Evolutionary conservation across 2,329 filamentous ascomycete species (phyloP).

Genomic region (Fusarium fujikuroi): DNA sequence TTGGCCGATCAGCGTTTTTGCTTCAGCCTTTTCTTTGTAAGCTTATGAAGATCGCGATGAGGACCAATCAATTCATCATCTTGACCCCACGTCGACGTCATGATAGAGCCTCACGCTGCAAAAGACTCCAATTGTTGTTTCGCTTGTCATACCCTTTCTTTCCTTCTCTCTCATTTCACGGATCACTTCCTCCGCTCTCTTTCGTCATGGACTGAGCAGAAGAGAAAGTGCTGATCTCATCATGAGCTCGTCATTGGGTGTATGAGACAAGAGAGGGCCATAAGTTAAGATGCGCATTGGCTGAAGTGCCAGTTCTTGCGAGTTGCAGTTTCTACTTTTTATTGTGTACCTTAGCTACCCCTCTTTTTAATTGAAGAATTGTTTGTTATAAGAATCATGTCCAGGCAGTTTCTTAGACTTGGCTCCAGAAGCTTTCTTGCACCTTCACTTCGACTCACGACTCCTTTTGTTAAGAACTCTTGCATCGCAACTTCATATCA

Average conservation of each 20-base stretch:
- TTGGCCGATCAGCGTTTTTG: background rate
- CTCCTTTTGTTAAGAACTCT: background rate
- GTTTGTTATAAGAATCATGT: conserved; percentile 28
- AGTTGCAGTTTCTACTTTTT: background rate
- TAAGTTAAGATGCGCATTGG: conserved; percentile 29
- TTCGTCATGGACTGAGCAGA: conserved; percentile 34
- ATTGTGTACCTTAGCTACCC: conserved; percentile 3
- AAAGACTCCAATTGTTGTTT: conserved; percentile 19
- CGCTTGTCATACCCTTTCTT: conserved; percentile 5
- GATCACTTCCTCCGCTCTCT: conserved; percentile 33
- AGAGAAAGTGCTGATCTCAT: conserved; percentile 20
- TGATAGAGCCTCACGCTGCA: conserved; percentile 12
- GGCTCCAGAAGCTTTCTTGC: conserved; percentile 8
- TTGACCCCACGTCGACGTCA: conserved; percentile 41
- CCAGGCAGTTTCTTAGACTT: conserved; percentile 8
- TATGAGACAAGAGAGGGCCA: background rate
- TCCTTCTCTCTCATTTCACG: conserved; percentile 1
- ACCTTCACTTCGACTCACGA: conserved; percentile 5
- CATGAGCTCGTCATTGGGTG: conserved; percentile 27
- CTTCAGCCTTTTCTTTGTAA: conserved; percentile 2
- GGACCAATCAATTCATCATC: conserved; percentile 29
- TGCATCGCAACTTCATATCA: background rate
- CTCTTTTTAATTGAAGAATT: conserved; percentile 7
- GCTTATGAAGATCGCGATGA: conserved; percentile 19
- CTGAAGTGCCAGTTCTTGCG: background rate